A percentile compares a stretch with the other conserved stretches of the same genome.
These are phyloP conservation scores for Ilyonectria sp. DNA, from an alignment of 2,329 filamentous ascomycete species.

Conservation along the genomic window DNA sequence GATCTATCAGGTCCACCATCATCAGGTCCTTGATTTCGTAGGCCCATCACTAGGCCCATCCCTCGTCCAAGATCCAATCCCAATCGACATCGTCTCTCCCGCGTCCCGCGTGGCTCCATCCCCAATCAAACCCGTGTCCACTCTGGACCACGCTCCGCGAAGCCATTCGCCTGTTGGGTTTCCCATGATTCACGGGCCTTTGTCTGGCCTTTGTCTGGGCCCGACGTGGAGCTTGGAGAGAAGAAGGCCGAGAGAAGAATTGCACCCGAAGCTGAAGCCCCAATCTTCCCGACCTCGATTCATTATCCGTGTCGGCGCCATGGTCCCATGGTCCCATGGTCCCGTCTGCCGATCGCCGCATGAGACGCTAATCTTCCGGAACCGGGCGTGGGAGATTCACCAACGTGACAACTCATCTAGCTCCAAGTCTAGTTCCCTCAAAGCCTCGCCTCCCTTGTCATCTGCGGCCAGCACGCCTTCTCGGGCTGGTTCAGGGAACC, in stretches of 20 bases:
- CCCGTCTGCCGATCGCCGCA: slow-evolving; percentile 30
- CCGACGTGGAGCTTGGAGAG: background rate
- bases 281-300: background rate
- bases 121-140: slow-evolving; percentile 35
- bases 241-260: background rate
- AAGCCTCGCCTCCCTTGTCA: slow-evolving; percentile 12
- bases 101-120: slow-evolving; percentile 25
- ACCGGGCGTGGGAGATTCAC: slow-evolving; percentile 26
- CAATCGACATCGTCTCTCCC: slow-evolving; percentile 10
- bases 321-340: slow-evolving; percentile 11
- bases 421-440: background rate
- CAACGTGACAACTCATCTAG: slow-evolving; percentile 37
- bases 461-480: background rate
- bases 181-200: background rate
- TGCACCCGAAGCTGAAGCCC: slow-evolving; percentile 1
- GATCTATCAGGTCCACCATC: background rate
- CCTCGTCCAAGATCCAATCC: background rate
- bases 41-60: background rate
- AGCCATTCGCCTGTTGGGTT: slow-evolving; percentile 30
- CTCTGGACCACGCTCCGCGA: slow-evolving; percentile 31
- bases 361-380: slow-evolving; percentile 35
- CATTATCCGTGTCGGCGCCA: background rate
- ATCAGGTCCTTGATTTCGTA: too few species aligned
- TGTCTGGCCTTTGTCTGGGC: background rate
- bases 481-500: background rate